Conservation (phyloP, 1,139 yeast species). For the Suhomyces coccinellae region DNA sequence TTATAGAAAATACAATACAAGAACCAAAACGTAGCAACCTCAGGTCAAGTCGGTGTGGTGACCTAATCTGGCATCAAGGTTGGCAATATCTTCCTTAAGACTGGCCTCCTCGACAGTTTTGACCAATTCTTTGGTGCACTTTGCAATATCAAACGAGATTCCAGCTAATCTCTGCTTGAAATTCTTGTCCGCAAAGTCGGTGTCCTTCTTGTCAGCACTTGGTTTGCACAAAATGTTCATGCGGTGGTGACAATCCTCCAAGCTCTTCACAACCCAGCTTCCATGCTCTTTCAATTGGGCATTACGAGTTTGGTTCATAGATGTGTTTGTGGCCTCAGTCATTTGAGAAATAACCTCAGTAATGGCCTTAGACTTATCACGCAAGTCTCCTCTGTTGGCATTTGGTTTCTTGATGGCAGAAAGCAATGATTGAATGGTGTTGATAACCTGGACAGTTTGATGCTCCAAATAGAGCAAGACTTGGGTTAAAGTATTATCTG, state of each 20-base stretch:
- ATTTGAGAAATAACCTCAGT: conserved; percentile 77
- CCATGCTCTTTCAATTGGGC: conserved; percentile 87
- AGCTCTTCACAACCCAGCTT: conserved; percentile 81
- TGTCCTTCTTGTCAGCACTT: conserved; percentile 49
- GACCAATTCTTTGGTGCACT: conserved; percentile 91
- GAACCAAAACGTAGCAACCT: conserved; percentile 7
- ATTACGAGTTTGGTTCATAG: conserved; percentile 88
- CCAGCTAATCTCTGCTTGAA: conserved; percentile 94
- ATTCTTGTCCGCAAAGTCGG: conserved; percentile 79
- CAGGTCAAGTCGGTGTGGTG: conserved; percentile 39
- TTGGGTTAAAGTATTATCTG: conserved; percentile 84
- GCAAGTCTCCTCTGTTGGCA: conserved; percentile 72
- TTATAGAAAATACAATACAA: conserved; percentile 10
- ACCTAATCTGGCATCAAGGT: conserved; percentile 48
- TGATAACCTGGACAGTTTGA: conserved; percentile 89
- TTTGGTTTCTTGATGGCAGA: conserved; percentile 75
- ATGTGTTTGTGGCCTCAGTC: conserved; percentile 86
- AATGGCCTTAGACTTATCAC: conserved; percentile 72
- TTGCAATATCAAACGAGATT: conserved; percentile 92
- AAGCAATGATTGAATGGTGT: conserved; percentile 81
- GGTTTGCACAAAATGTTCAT: conserved; percentile 65
- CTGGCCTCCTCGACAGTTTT: conserved; percentile 95
- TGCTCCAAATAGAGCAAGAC: conserved; percentile 85
- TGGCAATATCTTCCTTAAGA: conserved; percentile 71
- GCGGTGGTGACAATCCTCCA: conserved; percentile 82